Base-by-base conservation (phyloP, 257 asterid species). In the Echites panduratus region DNA sequence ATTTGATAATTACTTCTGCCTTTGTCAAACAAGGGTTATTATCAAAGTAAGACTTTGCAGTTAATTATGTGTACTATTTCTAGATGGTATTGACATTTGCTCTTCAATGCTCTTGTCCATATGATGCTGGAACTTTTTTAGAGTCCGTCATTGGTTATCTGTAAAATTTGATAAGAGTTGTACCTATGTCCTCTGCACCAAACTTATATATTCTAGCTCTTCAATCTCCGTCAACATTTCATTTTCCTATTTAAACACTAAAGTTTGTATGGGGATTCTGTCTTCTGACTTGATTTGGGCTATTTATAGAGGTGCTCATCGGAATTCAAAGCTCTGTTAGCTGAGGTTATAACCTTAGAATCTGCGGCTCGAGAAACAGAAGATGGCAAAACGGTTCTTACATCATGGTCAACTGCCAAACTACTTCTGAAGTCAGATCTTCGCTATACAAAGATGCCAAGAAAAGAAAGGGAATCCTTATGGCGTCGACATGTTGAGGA, bases 361-460 rank as follows among this genome's bases (percentile, higher is more conserved):
- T 86, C 88, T 59, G 90, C 89, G 47, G 79, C 89, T 38, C 92
- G 68, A 68, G 96, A 88, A 82, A 88, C 86, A 4, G 85, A 86
- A 84, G 96, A 85, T 53, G 93, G 96, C 32, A 94, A 94, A 81
- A 87, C 97, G 45, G 78, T 79, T 53, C 56, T 88, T 52, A 87
- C 84, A 26, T 94, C 99, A 26, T 94, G 99, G 99, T 91, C 97
- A 50, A 87, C 97, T 29, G 97, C 99, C 52, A 94, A 91, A 71
- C 90, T 73, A 27, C 79, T 85, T 73, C 77, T 94, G 44, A 94
- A 88, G 83, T 85, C 59, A 19, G 97, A 94, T 77, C 89, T 89
- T 5, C 80, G 97, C 67, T 94, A 94, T 68, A 77, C 86, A 77
- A 94, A 86, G 81, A 84, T 88, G 90, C 86, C 95, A 7, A 88